phyloP scores from a whole-genome alignment of 1,284 basidiomycete genomes.

The Ceraceosorus guamensis region DNA sequence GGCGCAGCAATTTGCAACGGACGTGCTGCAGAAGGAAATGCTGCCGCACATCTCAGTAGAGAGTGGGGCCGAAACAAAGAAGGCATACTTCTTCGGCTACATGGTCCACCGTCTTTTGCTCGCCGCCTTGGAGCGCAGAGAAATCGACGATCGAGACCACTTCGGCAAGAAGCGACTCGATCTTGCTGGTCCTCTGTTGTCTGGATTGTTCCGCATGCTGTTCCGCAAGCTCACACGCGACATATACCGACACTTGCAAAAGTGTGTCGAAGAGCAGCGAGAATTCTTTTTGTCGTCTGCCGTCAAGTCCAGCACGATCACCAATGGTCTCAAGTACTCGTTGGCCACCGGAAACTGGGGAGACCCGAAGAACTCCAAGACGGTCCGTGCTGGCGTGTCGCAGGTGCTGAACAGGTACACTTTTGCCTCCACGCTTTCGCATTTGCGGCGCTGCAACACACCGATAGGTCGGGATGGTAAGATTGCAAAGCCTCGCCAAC shows the following conservation, averaged over 20 bases:
- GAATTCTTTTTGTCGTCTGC: slow-evolving; percentile 87
- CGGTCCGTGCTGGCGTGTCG: slow-evolving; percentile 90
- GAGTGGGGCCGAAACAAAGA: slow-evolving; percentile 93
- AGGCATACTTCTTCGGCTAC: slow-evolving; percentile 99
- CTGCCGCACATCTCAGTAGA: slow-evolving; percentile 92
- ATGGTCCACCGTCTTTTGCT: slow-evolving; percentile 95
- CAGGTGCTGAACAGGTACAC: slow-evolving; percentile 98
- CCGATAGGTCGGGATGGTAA: slow-evolving; percentile 97
- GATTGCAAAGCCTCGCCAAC: slow-evolving; percentile 96
- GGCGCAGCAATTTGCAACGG: slow-evolving; percentile 91
- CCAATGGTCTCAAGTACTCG: slow-evolving; percentile 95
- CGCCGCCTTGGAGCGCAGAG: slow-evolving; percentile 85
- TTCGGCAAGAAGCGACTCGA: slow-evolving; percentile 98
- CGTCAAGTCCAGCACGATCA: slow-evolving; percentile 89
- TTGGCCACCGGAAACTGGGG: slow-evolving; percentile 99
- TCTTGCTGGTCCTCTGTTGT: slow-evolving; percentile 86
- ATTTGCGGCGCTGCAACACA: slow-evolving; percentile 95
- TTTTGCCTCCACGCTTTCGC: slow-evolving; percentile 94
- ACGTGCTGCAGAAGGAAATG: slow-evolving; percentile 98
- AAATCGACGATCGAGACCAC: slow-evolving; percentile 97
- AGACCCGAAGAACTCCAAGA: slow-evolving; percentile 93
- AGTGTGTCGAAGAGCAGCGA: slow-evolving; percentile 89
- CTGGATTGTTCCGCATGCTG: slow-evolving; percentile 93
- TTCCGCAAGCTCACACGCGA: slow-evolving; percentile 95
- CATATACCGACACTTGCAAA: slow-evolving; percentile 92